Percentiles rank a stretch among this genome's conserved stretches.
phyloP scores from a whole-genome alignment of 768 basidiomycete species.

The Mycena rebaudengoi region DNA sequence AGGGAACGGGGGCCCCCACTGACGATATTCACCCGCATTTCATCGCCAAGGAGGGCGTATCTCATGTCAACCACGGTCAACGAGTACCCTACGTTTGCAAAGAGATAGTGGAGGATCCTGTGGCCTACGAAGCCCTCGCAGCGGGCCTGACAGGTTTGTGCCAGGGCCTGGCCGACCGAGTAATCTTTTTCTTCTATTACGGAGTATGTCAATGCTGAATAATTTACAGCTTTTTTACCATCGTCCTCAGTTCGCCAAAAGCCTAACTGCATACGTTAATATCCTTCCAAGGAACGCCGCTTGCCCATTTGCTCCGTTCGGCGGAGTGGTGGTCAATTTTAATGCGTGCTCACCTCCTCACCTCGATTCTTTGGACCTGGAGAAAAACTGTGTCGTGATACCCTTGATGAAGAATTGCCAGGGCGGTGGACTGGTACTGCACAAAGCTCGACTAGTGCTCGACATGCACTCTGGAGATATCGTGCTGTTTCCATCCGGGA shows the following conservation, averaged over 20 bases:
- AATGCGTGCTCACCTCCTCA: not conserved
- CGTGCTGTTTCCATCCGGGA: not conserved
- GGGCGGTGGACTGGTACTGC: not conserved
- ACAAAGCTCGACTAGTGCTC: not conserved
- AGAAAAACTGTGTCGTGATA: not conserved
- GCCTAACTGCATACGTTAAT: not conserved
- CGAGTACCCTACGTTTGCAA: not conserved
- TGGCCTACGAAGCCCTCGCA: not conserved
- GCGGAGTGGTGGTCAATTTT: not conserved
- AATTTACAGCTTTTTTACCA: not conserved
- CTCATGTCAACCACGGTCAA: not conserved
- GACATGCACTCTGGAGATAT: not conserved
- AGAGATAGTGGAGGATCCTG: not conserved
- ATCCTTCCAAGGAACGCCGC: not conserved
- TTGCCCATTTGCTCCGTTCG: slow-evolving; percentile 1
- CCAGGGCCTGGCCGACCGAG: not conserved
- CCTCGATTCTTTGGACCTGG: not conserved
- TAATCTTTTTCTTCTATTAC: not conserved
- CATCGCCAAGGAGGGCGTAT: not conserved
- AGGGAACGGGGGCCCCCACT: not conserved
- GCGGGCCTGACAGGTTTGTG: not conserved
- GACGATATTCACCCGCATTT: not conserved
- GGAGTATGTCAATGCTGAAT: not conserved
- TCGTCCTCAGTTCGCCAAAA: not conserved
- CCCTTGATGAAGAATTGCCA: not conserved